Evolutionary conservation across 2,329 filamentous ascomycete genomes (phyloP).

Genomic region (Leptographium lundbergii): DNA sequence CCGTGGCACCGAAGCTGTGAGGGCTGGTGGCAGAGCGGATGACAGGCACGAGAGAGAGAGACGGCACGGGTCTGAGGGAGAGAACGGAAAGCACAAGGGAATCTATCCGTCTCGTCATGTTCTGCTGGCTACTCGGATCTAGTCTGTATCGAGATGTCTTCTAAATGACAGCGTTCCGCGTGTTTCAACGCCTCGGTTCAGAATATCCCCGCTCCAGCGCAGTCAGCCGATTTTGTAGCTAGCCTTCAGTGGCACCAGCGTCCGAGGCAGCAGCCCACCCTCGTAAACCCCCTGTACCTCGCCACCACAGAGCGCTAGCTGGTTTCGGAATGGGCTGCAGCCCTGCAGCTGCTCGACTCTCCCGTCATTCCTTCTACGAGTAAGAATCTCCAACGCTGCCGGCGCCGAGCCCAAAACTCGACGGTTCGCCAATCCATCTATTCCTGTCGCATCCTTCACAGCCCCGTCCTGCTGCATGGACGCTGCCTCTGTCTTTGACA

Average conservation of each 20-base stretch:
- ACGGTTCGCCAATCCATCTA: background rate
- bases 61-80: background rate
- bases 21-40: background rate
- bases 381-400: background rate
- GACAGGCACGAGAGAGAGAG: background rate
- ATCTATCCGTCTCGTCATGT: background rate
- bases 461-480: background rate
- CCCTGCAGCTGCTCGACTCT: background rate
- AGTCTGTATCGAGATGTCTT: no score
- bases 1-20: slow-evolving; percentile 3
- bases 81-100: background rate
- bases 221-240: no score
- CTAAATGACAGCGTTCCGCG: background rate
- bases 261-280: no score
- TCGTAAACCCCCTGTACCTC: background rate
- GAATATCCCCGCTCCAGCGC: no score
- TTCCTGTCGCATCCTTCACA: background rate
- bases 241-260: no score
- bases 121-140: no score
- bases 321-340: background rate
- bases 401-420: background rate
- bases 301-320: background rate
- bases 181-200: background rate
- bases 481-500: background rate
- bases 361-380: background rate